Conservation (phyloP, 164 flowering plant genomes). For the Vitis riparia region DNA sequence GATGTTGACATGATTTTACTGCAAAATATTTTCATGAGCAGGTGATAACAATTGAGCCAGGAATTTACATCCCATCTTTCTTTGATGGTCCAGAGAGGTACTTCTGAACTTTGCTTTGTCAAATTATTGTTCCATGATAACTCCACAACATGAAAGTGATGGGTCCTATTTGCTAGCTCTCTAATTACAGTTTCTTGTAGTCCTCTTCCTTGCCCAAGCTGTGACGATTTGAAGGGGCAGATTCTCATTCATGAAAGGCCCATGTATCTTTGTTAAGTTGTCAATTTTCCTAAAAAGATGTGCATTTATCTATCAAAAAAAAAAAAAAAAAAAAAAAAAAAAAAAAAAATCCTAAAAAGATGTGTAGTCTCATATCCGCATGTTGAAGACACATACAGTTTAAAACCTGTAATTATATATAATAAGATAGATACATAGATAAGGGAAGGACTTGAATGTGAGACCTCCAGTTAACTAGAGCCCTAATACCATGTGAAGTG, state of each 20-base stretch:
- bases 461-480: no score
- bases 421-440: no score
- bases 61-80: slow-evolving; percentile 73
- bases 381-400: no score
- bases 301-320: no score
- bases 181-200: neutral
- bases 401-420: no score
- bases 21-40: slow-evolving; percentile 19
- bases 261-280: no score
- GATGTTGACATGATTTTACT: neutral
- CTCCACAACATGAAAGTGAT: neutral
- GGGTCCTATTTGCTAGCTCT: neutral
- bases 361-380: neutral
- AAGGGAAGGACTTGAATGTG: no score
- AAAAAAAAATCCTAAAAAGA: neutral
- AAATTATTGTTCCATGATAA: neutral
- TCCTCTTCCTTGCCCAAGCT: neutral
- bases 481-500: no score
- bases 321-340: neutral
- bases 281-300: neutral
- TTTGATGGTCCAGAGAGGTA: slow-evolving; percentile 77
- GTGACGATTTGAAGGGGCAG: neutral
- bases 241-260: neutral
- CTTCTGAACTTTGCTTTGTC: slow-evolving; percentile 3
- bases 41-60: slow-evolving; percentile 98